phyloP scores from a whole-genome alignment of 169 alveolate genomes.

The Babesia gibsoni region DNA sequence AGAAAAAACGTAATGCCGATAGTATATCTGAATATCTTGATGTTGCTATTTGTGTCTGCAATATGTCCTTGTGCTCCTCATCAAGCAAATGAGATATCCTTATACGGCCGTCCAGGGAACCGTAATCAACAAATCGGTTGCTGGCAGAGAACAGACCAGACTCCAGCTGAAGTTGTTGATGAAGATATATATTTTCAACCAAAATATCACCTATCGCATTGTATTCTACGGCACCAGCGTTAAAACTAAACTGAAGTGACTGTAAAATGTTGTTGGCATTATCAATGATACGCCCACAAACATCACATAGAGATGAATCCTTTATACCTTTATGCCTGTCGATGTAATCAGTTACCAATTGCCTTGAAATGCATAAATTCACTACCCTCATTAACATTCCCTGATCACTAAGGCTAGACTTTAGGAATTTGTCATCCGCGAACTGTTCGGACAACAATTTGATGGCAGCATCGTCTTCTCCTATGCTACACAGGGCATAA shows the following conservation, averaged over 20 bases:
- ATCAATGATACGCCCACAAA: background rate
- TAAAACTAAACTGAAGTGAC: background rate
- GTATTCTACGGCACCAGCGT: background rate
- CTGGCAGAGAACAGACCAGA: background rate
- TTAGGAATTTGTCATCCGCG: background rate
- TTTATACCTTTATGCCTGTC: background rate
- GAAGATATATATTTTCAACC: constrained; percentile 16
- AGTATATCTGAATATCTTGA: constrained; percentile 30
- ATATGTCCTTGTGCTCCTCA: background rate
- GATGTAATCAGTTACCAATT: background rate
- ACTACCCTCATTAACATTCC: background rate
- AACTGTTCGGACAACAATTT: constrained; percentile 1
- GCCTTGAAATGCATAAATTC: background rate
- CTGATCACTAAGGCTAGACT: background rate
- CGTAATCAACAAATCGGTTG: constrained; percentile 7
- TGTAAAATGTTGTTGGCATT: background rate
- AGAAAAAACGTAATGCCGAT: constrained; percentile 3
- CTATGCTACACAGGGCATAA: constrained; percentile 32
- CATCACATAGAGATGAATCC: background rate
- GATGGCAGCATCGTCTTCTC: constrained; percentile 5
- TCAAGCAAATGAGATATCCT: constrained; percentile 32
- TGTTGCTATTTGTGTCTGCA: constrained; percentile 14
- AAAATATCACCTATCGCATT: constrained; percentile 16
- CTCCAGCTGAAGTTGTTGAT: background rate
- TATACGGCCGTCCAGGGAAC: constrained; percentile 25